These are phyloP conservation scores for Nepenthes alata DNA, from an alignment of 179 eudicot genomes.

Conservation along the genomic window DNA sequence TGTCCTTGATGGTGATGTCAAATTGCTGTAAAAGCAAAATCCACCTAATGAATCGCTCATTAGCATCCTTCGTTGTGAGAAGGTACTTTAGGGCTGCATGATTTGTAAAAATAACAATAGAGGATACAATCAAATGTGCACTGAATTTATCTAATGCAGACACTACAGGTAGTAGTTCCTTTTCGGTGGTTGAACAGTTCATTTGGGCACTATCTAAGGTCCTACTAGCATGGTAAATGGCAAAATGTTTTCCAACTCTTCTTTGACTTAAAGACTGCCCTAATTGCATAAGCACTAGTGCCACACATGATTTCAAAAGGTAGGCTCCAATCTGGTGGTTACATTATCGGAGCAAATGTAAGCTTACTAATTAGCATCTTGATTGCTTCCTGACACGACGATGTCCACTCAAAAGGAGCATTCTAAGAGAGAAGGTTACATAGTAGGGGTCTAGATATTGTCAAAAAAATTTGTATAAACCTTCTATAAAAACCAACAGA, in stretches of 20 bases:
- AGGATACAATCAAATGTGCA: neutral
- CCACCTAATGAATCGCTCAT: neutral
- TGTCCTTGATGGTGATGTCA: neutral
- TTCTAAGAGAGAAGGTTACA: conserved; percentile 3
- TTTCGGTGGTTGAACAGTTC: neutral
- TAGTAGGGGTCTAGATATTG: neutral
- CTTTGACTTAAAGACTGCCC: neutral
- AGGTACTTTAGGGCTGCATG: conserved; percentile 2
- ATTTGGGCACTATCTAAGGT: neutral
- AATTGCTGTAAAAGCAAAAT: neutral
- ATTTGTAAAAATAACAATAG: neutral
- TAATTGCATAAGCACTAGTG: neutral
- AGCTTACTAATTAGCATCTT: neutral
- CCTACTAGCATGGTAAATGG: neutral
- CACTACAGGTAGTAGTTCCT: neutral
- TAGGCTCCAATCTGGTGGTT: neutral
- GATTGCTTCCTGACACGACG: neutral
- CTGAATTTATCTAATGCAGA: neutral
- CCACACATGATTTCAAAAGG: conserved; percentile 6
- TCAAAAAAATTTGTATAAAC: neutral
- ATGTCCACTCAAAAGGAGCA: neutral
- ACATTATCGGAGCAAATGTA: neutral
- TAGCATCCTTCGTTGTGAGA: neutral
- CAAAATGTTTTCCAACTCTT: neutral
- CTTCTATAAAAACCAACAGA: neutral